phyloP scores from a whole-genome alignment of 352 stramenopile genomes.

The Globisporangium camurandrum region DNA sequence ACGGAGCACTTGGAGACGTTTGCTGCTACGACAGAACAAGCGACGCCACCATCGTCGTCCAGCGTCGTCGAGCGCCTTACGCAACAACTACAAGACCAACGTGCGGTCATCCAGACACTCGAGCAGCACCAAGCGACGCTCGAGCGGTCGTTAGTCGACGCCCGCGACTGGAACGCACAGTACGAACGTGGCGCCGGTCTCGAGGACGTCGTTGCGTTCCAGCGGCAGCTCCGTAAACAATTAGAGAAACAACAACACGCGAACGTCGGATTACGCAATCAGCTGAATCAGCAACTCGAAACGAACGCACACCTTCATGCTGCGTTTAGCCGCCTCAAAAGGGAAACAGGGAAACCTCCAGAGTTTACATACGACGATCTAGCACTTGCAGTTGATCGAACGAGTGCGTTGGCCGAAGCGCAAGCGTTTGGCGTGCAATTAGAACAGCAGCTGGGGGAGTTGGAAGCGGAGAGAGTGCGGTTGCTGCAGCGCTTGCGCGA shows the following conservation, averaged over 20 bases:
- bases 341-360: constrained; percentile 30
- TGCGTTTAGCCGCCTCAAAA: constrained; percentile 56
- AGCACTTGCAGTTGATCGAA: constrained; percentile 35
- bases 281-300: constrained; percentile 57
- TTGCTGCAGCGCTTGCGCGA: constrained; percentile 52
- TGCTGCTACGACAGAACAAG: constrained; percentile 6
- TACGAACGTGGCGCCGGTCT: constrained; percentile 61
- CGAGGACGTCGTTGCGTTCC: constrained; percentile 65
- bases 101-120: constrained; percentile 34
- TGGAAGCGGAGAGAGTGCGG: constrained; percentile 51
- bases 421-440: constrained; percentile 48
- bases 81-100: constrained; percentile 42
- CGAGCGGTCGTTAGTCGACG: constrained; percentile 49
- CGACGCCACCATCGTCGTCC: constrained; percentile 36
- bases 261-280: constrained; percentile 48
- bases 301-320: constrained; percentile 42
- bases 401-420: constrained; percentile 50
- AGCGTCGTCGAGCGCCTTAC: constrained; percentile 28
- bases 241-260: constrained; percentile 47
- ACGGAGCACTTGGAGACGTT: constrained; percentile 44
- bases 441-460: constrained; percentile 53
- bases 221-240: constrained; percentile 65
- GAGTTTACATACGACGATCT: constrained; percentile 62
- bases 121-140: constrained; percentile 47
- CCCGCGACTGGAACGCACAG: constrained; percentile 53